phyloP scores from a whole-genome alignment of 78 protist species.

The Polysphondylium violaceum region DNA sequence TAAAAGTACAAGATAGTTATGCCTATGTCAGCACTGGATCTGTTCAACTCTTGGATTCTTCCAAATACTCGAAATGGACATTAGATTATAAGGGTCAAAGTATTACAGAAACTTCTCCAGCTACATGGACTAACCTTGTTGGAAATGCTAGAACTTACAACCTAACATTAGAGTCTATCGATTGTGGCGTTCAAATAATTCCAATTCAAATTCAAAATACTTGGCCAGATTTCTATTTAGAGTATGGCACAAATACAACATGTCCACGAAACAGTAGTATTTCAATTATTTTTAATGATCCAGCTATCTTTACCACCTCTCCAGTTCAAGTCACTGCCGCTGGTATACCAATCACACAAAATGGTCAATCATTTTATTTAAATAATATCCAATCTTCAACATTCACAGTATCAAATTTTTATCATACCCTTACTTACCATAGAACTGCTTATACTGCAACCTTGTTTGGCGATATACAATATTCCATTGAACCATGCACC shows the following conservation, averaged over 20 bases:
- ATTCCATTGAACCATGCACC: too few species aligned
- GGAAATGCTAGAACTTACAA: too few species aligned
- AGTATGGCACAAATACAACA: background rate
- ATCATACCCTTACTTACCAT: too few species aligned
- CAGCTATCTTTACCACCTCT: background rate
- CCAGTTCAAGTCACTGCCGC: background rate
- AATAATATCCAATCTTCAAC: too few species aligned
- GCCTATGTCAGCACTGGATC: background rate
- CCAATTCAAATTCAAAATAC: background rate
- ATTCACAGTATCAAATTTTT: too few species aligned
- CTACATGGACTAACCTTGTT: background rate
- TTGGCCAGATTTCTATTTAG: background rate
- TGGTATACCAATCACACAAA: background rate
- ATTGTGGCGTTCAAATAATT: background rate
- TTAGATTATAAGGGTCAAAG: background rate
- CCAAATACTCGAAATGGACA: too few species aligned
- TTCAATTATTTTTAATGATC: background rate
- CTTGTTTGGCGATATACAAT: too few species aligned
- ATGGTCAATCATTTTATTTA: too few species aligned
- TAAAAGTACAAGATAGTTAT: background rate
- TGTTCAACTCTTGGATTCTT: background rate
- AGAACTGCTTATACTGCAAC: too few species aligned
- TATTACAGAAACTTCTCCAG: background rate
- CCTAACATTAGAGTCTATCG: background rate
- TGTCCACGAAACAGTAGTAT: background rate